Conservation (phyloP, 768 basidiomycete genomes). For the Calocybe cyanea region DNA sequence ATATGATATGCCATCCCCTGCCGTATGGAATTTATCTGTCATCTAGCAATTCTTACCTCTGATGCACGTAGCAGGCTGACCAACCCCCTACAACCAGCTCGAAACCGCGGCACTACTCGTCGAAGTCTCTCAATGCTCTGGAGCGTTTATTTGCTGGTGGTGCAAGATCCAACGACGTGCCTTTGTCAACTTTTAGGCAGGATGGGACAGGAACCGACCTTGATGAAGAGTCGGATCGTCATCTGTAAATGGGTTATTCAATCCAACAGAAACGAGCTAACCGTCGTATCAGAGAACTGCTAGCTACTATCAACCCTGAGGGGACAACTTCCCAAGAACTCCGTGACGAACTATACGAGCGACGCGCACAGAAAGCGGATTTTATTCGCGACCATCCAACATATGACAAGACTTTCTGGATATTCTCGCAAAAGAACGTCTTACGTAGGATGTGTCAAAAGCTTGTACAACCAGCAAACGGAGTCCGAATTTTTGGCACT, state of each 20-base stretch:
- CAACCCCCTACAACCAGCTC: slow-evolving; percentile 16
- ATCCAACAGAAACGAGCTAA: neutral
- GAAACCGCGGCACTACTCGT: slow-evolving; percentile 48
- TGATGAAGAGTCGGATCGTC: slow-evolving; percentile 64
- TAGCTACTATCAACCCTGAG: slow-evolving; percentile 62
- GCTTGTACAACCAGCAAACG: slow-evolving; percentile 76
- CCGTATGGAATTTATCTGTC: slow-evolving; percentile 21
- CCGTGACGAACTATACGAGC: slow-evolving; percentile 64
- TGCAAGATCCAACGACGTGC: slow-evolving; percentile 47
- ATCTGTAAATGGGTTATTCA: slow-evolving; percentile 51
- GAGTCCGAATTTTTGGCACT: slow-evolving; percentile 84
- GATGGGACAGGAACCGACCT: slow-evolving; percentile 29
- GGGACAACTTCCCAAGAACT: slow-evolving; percentile 44
- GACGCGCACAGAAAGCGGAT: slow-evolving; percentile 73
- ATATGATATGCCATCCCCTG: slow-evolving; percentile 22
- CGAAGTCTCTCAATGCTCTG: slow-evolving; percentile 55
- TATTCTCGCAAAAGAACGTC: slow-evolving; percentile 76
- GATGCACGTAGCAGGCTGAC: slow-evolving; percentile 20
- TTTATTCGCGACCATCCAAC: slow-evolving; percentile 87
- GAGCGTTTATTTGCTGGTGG: slow-evolving; percentile 67
- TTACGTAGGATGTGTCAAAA: slow-evolving; percentile 77
- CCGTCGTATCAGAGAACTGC: slow-evolving; percentile 50
- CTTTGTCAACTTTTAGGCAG: slow-evolving; percentile 53
- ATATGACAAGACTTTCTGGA: slow-evolving; percentile 88
- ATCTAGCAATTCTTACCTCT: slow-evolving; percentile 2